Evolutionary conservation across 1,284 basidiomycete genomes (phyloP).

Genomic region (Coniophora puteana): DNA sequence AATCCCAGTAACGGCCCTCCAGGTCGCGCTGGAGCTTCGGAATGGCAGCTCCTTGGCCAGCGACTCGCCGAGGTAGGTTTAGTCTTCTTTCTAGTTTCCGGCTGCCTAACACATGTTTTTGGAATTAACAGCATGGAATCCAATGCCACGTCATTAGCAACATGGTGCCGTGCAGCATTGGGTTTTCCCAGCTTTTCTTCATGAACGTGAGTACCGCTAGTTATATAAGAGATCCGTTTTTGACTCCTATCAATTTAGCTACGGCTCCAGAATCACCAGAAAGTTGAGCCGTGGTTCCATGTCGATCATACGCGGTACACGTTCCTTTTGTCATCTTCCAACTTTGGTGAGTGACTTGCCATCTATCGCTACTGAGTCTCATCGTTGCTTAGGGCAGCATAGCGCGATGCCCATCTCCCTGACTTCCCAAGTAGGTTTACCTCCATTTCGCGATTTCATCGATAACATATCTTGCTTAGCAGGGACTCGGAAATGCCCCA

Average conservation of each 20-base stretch:
- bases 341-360: no score
- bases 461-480: no score
- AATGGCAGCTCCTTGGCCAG: constrained; percentile 40
- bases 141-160: constrained; percentile 57
- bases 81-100: constrained; percentile 6
- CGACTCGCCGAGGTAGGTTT: constrained; percentile 43
- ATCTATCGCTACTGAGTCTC: no score
- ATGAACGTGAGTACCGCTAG: constrained; percentile 41
- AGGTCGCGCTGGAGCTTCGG: constrained; percentile 23
- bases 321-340: no score
- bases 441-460: no score
- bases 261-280: constrained; percentile 34
- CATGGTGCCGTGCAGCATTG: constrained; percentile 37
- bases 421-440: no score
- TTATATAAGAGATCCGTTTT: constrained; percentile 5
- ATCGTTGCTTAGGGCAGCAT: no score
- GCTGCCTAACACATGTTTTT: constrained; percentile 7
- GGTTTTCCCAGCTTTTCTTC: constrained; percentile 47
- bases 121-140: constrained; percentile 41
- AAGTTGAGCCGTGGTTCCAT: constrained; percentile 37
- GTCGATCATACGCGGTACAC: no score
- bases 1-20: constrained; percentile 34
- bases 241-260: constrained; percentile 33
- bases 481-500: no score
- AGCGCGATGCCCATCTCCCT: no score